phyloP scores from a whole-genome alignment of 1,139 yeast species.

The Geotrichum citri-aurantii region DNA sequence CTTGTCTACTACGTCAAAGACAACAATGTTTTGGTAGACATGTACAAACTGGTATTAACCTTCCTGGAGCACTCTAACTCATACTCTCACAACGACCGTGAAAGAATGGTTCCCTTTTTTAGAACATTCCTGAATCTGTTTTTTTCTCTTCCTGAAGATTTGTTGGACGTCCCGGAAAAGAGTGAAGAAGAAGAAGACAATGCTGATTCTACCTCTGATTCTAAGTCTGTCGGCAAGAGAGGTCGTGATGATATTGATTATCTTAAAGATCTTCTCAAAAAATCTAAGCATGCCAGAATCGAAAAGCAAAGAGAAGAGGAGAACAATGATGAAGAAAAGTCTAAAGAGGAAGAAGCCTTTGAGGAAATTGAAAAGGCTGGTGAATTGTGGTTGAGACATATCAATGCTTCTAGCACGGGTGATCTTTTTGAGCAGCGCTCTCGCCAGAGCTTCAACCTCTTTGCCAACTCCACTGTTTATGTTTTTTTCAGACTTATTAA shows the following conservation, averaged over 20 bases:
- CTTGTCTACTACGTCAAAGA: slow-evolving; percentile 64
- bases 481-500: slow-evolving; percentile 85
- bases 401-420: slow-evolving; percentile 10
- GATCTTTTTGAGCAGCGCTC: slow-evolving; percentile 18
- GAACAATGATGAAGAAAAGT: slow-evolving; percentile 28
- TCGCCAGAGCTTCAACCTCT: slow-evolving; percentile 56
- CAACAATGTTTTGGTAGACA: slow-evolving; percentile 63
- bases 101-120: slow-evolving; percentile 66
- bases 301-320: slow-evolving; percentile 19
- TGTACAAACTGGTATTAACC: slow-evolving; percentile 60
- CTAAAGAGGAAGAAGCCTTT: slow-evolving; percentile 5
- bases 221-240: slow-evolving; percentile 39
- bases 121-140: slow-evolving; percentile 63
- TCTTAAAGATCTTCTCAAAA: slow-evolving; percentile 66
- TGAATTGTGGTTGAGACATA: slow-evolving; percentile 54
- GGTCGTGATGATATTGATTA: slow-evolving; percentile 36
- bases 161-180: slow-evolving; percentile 23
- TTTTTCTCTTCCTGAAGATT: slow-evolving; percentile 46
- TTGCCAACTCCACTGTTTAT: slow-evolving; percentile 87
- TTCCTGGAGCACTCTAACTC: slow-evolving; percentile 61
- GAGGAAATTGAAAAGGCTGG: slow-evolving; percentile 50
- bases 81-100: slow-evolving; percentile 78
- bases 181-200: slow-evolving; percentile 24
- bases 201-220: slow-evolving; percentile 18
- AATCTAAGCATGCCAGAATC: slow-evolving; percentile 41